Evolutionary conservation across 192 early-diverging fungal genomes (phyloP), one percentile per base, ranked within the genome.

Genomic region (Gryganskiella cystojenkinii): DNA sequence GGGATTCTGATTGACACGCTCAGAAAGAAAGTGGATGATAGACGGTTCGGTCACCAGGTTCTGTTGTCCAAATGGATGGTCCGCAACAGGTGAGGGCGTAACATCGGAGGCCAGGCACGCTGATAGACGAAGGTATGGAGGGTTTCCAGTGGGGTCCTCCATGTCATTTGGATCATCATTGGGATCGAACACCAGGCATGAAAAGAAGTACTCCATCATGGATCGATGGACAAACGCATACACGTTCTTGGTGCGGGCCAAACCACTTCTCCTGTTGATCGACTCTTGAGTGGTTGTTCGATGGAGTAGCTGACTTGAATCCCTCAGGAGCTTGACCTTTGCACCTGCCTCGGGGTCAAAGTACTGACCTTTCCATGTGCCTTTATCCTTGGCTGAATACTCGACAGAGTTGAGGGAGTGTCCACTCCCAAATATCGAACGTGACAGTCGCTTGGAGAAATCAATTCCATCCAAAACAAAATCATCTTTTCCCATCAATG

Each of bases 131-230:
- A 40, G 37, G 7, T 40, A 13, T 9, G 37, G 37, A 5, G 7
- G 7, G 13, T 40, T 40, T 40, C 37, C 37, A 40, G n/a, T n/a
- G n/a, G n/a, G n/a, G n/a, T n/a, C n/a, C n/a, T n/a, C n/a, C n/a
- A n/a, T n/a, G n/a, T n/a, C 11, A 5, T 52, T 27, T 27, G 28
- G 0, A 27, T 52, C 28, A 27, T 2, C 9, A 4, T 10, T 20
- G 2, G 51, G 51, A 53, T 53, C 51, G 11, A 53, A 53, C 20
- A 53, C 13, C 13, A 28, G 13, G n/a, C 22, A 28, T 1, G 27
- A 53, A 0, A 27, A 53, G 27, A 53, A 53, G 51, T 53, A 53
- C n/a, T 31, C 51, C 51, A 28, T n/a, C 51, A 53, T 13, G 25
- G 51, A 53, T 22, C 51, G 51, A 28, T 31, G 51, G 27, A 3